Conservation (phyloP, 169 alveolate species). For the Eimeria sp. region DNA sequence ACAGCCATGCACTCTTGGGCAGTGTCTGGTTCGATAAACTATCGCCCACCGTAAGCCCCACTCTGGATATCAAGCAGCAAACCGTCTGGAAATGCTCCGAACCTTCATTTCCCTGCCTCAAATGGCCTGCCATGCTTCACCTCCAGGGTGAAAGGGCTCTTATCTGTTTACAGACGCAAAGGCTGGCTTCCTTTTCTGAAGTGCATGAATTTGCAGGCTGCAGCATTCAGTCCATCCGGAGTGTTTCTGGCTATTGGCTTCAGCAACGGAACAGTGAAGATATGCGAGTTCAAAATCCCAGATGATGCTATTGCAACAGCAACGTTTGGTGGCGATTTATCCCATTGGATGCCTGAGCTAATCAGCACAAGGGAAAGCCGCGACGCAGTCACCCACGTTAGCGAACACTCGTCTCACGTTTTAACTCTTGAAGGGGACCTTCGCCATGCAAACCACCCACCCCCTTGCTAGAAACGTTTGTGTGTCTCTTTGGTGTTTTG, state of each 20-base stretch:
- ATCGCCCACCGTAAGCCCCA: slow-evolving; percentile 42
- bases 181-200: not conserved
- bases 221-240: slow-evolving; percentile 27
- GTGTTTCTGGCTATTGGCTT: slow-evolving; percentile 54
- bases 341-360: slow-evolving; percentile 52
- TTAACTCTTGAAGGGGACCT: not conserved
- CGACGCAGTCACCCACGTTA: slow-evolving; percentile 78
- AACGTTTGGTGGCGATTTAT: not conserved
- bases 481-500: not conserved
- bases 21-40: slow-evolving; percentile 79
- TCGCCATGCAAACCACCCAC: not conserved
- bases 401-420: not conserved
- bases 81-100: not conserved
- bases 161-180: not conserved
- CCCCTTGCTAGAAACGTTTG: not conserved
- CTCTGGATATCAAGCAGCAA: not conserved
- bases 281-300: slow-evolving; percentile 18
- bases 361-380: slow-evolving; percentile 70
- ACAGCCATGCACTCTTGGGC: slow-evolving; percentile 28
- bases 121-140: not conserved
- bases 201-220: slow-evolving; percentile 33
- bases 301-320: not conserved
- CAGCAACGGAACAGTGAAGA: slow-evolving; percentile 71
- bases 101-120: not conserved
- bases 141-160: not conserved